phyloP scores from a whole-genome alignment of 306 rosid genomes.

The Notholithocarpus densiflorus region DNA sequence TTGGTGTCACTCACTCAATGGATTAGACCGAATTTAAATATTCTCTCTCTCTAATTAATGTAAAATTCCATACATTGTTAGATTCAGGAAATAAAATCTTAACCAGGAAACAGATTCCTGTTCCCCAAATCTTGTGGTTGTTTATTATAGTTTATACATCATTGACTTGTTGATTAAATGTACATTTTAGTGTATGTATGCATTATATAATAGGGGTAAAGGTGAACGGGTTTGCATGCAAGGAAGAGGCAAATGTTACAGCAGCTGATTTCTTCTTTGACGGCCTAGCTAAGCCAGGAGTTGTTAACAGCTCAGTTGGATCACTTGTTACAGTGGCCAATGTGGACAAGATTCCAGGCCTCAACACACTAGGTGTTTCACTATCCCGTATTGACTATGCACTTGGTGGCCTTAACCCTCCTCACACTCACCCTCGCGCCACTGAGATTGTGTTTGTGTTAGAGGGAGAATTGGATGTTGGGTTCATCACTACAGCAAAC shows the following conservation, averaged over 20 bases:
- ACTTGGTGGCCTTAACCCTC: conserved; percentile 53
- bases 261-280: conserved; percentile 43
- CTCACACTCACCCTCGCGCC: conserved; percentile 60
- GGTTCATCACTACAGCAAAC: conserved; percentile 44
- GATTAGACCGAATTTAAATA: neutral
- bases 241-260: conserved; percentile 44
- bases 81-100: too few species aligned
- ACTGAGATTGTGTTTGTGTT: conserved; percentile 46
- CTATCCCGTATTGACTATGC: conserved; percentile 45
- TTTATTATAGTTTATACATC: neutral
- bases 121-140: neutral
- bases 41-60: neutral
- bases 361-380: conserved; percentile 50
- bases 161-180: neutral
- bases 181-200: neutral
- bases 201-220: conserved; percentile 34
- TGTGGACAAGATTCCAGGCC: conserved; percentile 53
- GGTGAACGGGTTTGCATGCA: conserved; percentile 57
- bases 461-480: conserved; percentile 47
- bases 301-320: conserved; percentile 42
- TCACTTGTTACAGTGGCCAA: conserved; percentile 45
- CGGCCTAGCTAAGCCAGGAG: conserved; percentile 41
- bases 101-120: too few species aligned
- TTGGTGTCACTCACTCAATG: neutral
- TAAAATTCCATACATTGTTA: too few species aligned